A percentile compares a stretch with the other conserved stretches of the same genome.
Evolutionary conservation across 108 stramenopile genomes (phyloP).

Genomic region (Pseudonitzschia multiseries): DNA sequence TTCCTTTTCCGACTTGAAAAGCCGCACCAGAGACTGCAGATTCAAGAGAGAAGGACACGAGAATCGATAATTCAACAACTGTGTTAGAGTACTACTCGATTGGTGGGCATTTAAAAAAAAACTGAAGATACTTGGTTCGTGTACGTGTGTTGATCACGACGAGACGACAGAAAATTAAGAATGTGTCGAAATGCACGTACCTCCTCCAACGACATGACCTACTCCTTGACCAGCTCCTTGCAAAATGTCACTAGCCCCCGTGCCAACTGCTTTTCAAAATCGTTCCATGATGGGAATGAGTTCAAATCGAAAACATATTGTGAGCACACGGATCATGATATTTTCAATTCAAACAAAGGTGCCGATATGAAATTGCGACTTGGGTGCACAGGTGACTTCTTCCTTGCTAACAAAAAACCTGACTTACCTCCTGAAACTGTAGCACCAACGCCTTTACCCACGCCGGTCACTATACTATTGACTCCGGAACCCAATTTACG

Average conservation of each 20-base stretch:
- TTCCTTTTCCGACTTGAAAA: constrained; percentile 70
- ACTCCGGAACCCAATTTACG: constrained; percentile 78
- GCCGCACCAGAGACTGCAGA: constrained; percentile 65
- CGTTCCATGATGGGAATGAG: not conserved
- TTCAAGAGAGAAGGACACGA: not conserved
- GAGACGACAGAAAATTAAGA: not conserved
- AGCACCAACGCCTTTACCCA: constrained; percentile 81
- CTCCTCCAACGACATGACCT: constrained; percentile 81
- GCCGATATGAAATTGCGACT: not conserved
- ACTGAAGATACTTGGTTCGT: not conserved
- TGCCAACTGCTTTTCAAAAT: constrained; percentile 48
- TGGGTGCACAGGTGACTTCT: too few relatives aligned
- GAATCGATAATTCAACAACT: not conserved
- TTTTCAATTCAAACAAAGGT: not conserved
- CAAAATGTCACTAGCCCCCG: constrained; percentile 72
- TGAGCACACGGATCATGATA: too few relatives aligned
- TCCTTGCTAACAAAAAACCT: not conserved
- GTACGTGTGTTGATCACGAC: too few relatives aligned
- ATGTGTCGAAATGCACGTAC: constrained; percentile 26
- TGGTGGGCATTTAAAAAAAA: not conserved
- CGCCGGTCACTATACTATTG: constrained; percentile 83
- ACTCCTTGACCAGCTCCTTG: constrained; percentile 84
- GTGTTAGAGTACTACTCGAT: not conserved
- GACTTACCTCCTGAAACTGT: constrained; percentile 70
- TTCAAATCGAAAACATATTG: not conserved